Evolutionary conservation across 1,139 yeast genomes (phyloP).

Genomic region (Saccharomycopsis hybrid): DNA sequence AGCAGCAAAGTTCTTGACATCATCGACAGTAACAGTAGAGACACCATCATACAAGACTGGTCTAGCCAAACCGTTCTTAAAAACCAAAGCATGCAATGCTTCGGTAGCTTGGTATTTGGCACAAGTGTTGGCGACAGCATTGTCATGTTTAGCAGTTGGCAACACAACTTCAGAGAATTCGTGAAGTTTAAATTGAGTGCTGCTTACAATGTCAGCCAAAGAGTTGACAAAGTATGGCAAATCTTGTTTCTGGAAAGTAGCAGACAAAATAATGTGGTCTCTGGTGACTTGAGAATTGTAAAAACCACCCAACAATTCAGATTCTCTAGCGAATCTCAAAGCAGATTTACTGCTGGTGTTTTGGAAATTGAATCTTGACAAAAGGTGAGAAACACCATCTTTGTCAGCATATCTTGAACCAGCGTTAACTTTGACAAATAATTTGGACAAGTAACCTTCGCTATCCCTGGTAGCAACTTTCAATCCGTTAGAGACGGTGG

Average conservation of each 20-base stretch:
- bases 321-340: constrained; percentile 87
- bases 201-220: constrained; percentile 68
- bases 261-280: constrained; percentile 73
- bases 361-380: constrained; percentile 79
- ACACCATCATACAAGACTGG: constrained; percentile 71
- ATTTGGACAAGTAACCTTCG: constrained; percentile 53
- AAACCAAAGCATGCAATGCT: constrained; percentile 72
- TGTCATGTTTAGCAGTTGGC: constrained; percentile 67
- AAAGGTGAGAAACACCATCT: constrained; percentile 82
- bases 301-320: constrained; percentile 88
- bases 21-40: constrained; percentile 52
- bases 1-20: constrained; percentile 60
- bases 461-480: constrained; percentile 41
- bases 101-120: constrained; percentile 65
- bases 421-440: constrained; percentile 77
- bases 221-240: constrained; percentile 90
- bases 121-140: constrained; percentile 41
- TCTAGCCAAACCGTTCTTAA: constrained; percentile 86
- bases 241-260: constrained; percentile 79
- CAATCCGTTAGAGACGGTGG: constrained; percentile 19
- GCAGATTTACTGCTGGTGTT: constrained; percentile 83
- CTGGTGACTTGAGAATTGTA: constrained; percentile 68
- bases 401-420: constrained; percentile 76
- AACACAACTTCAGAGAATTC: constrained; percentile 76
- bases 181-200: constrained; percentile 72